phyloP scores from a whole-genome alignment of 108 stramenopile species.

The Cyclotella baltica region DNA sequence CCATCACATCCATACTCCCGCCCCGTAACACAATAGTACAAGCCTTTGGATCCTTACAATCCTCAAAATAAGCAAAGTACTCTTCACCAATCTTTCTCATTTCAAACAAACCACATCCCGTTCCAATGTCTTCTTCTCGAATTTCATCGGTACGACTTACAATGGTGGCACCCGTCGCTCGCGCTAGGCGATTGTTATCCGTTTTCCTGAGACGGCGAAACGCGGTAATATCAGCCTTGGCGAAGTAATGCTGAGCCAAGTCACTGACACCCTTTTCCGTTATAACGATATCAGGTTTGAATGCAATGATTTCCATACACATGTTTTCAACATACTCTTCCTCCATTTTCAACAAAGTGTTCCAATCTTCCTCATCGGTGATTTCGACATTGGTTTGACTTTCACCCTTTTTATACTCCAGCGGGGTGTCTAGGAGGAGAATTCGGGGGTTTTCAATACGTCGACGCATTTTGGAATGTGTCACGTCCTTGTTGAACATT shows the following conservation, averaged over 20 bases:
- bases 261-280: constrained; percentile 99
- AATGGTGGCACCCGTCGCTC: constrained; percentile 98
- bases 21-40: constrained; percentile 98
- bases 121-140: constrained; percentile 97
- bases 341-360: constrained; percentile 96
- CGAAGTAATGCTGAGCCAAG: constrained; percentile 99
- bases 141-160: constrained; percentile 98
- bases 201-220: constrained; percentile 99
- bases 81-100: constrained; percentile 98
- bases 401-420: constrained; percentile 99
- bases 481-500: constrained; percentile 99
- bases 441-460: constrained; percentile 99
- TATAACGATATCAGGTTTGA: constrained; percentile 98
- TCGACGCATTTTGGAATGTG: constrained; percentile 98
- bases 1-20: constrained; percentile 99
- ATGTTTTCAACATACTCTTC: constrained; percentile 99
- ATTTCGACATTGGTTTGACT: constrained; percentile 99
- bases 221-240: constrained; percentile 98
- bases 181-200: constrained; percentile 99
- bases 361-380: constrained; percentile 99
- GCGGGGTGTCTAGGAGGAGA: constrained; percentile 96
- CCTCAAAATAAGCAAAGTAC: constrained; percentile 98
- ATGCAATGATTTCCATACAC: constrained; percentile 98
- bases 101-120: constrained; percentile 98
- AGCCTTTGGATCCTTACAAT: constrained; percentile 98